A percentile compares a stretch with the other conserved stretches of the same genome.
Conservation (phyloP, 805 yeast species). For the Priceomyces fermenticarens region DNA sequence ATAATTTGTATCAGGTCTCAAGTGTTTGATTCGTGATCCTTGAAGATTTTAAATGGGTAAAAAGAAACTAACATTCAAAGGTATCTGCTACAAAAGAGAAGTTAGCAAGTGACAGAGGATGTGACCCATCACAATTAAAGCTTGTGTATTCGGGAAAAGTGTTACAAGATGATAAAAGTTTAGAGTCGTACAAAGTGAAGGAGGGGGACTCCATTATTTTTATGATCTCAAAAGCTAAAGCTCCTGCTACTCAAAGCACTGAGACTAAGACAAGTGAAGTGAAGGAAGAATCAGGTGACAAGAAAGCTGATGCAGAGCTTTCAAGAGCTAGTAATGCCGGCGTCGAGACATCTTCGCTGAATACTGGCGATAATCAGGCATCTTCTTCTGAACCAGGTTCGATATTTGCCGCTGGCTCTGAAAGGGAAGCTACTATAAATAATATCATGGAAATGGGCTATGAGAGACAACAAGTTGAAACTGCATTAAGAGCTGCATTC, state of each 20-base stretch:
- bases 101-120: constrained; percentile 64
- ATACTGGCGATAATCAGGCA: constrained; percentile 9
- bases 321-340: constrained; percentile 11
- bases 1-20: neutral
- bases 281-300: constrained; percentile 14
- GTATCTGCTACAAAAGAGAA: constrained; percentile 67
- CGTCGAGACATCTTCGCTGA: constrained; percentile 17
- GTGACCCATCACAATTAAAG: constrained; percentile 74
- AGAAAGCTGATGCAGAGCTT: constrained; percentile 3
- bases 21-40: too few species aligned
- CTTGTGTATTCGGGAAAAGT: constrained; percentile 92
- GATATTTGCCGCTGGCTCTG: constrained; percentile 72
- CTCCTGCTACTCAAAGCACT: constrained; percentile 4
- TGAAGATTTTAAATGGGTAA: neutral
- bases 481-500: constrained; percentile 91
- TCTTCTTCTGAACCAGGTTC: constrained; percentile 35
- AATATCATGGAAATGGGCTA: constrained; percentile 97
- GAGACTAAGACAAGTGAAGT: constrained; percentile 24
- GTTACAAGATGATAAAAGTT: constrained; percentile 74
- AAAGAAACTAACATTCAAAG: constrained; percentile 22
- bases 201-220: constrained; percentile 87
- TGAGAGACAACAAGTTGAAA: constrained; percentile 79
- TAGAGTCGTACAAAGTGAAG: constrained; percentile 71
- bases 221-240: constrained; percentile 63
- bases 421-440: constrained; percentile 72